Base-by-base conservation (phyloP, 805 yeast species). In the Maudiozyma turicensis region DNA sequence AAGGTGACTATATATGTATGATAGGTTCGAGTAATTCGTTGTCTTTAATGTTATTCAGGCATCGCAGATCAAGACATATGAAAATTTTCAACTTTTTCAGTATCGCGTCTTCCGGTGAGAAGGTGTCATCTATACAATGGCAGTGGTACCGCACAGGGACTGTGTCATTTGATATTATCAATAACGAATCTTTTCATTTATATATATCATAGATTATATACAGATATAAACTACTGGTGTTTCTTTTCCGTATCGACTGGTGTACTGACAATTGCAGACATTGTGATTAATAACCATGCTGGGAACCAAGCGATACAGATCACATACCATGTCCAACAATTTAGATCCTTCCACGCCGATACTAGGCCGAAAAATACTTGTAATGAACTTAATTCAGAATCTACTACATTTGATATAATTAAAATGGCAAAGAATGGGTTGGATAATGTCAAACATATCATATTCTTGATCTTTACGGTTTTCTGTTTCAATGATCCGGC, bases 291-390 rank as follows among this genome's bases (percentile, higher is more conserved):
- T 3, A 80, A 42, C 98, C 98, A 91, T 5, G 81, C 74, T 3
- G 97, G 95, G 38, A 82, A 63, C 95, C 96, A 89, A 0, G 88
- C 86, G 40, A 82, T 68, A 40, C 80, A 71, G 1, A 89, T 61
- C 28, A 86, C 76, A 49, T 78, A 74, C 90, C 95, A 88, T 0
- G 95, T 85, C 91, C 95, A 88, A 51, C 85, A 82, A 49, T 84
- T 84, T 49, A 86, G 67, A 38, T 81, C 77, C 29, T 70, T 60
- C 84, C 90, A 86, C 3, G 87, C 79, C 30, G 76, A 71, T 9
- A 82, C 62, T 13, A 89, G 68, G 0, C 80, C 79, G 20, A 65
- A 60, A 47, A 82, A 70, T 5, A 82, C 58, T 8, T 69, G 47
- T 7, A 55, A 64, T 5, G 70, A 64, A 0, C 72, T 69, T 1